phyloP scores from a whole-genome alignment of 2,329 filamentous ascomycete species.

The Alternaria gansuensis region DNA sequence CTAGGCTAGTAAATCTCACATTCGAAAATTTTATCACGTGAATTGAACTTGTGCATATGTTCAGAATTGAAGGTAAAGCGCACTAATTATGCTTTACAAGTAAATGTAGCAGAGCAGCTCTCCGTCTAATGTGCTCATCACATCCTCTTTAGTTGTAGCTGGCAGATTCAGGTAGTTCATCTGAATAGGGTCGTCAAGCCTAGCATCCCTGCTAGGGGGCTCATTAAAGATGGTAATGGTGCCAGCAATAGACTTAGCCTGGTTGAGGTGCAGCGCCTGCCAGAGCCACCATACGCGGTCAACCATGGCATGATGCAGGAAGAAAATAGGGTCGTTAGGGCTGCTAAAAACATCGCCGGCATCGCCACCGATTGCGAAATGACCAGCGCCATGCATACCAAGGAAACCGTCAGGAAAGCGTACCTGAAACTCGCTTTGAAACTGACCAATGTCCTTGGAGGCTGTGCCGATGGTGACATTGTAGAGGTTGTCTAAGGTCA shows the following conservation, averaged over 20 bases:
- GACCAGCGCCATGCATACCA: slow-evolving; percentile 56
- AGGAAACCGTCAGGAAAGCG: slow-evolving; percentile 29
- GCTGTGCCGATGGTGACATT: slow-evolving; percentile 64
- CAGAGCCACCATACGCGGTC: slow-evolving; percentile 60
- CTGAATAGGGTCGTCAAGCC: slow-evolving; percentile 55
- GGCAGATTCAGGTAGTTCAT: slow-evolving; percentile 49
- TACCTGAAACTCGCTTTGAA: slow-evolving; percentile 48
- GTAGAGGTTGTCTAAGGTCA: slow-evolving; percentile 44
- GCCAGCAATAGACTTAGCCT: slow-evolving; percentile 27
- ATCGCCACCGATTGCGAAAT: slow-evolving; percentile 34
- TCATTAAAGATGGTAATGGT: slow-evolving; percentile 56
- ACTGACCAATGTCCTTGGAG: slow-evolving; percentile 42
- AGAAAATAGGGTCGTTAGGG: slow-evolving; percentile 58
- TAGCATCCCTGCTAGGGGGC: slow-evolving; percentile 56
- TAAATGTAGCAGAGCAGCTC: slow-evolving; percentile 59
- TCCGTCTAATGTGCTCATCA: slow-evolving; percentile 54
- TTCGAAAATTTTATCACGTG: no score
- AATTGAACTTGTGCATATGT: background rate
- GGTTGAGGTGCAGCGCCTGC: slow-evolving; percentile 47
- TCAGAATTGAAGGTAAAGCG: background rate
- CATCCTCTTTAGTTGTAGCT: slow-evolving; percentile 45
- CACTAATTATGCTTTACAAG: slow-evolving; percentile 16
- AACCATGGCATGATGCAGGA: slow-evolving; percentile 58
- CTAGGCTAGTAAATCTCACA: no score
- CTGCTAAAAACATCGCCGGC: slow-evolving; percentile 56